Evolutionary conservation across 2,329 filamentous ascomycete species (phyloP), one percentile per base, ranked within the genome.

Genomic region (Xylariaceae sp.): DNA sequence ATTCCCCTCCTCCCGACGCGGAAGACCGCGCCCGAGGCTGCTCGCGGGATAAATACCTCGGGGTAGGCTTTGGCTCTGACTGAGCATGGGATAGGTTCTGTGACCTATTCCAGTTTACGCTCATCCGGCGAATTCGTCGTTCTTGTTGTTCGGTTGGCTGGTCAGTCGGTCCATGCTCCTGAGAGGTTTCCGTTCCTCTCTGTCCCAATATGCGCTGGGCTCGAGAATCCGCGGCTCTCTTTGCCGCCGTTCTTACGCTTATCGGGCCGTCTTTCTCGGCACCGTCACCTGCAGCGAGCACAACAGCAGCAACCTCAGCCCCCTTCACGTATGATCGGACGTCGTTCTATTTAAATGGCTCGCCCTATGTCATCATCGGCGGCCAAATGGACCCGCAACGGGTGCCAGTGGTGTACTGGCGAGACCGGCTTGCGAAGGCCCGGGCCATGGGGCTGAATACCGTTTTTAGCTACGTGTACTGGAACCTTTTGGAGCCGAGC

Each of bases 351-450:
- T 64, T 76, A 42, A 62, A 74, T 64, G 74, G 70, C 5, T 60
- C 70, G 43, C 68, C 68, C 6, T 71, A 67, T 54, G 65, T 71
- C 34, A 76, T 78, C 44, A 73, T 78, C 51, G 75, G 76, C 1
- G 76, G 76, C 2, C 74, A 78, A 61, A 78, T 78, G 69, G 76
- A 78, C 52, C 75, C 75, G 1, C 77, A 79, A 56, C 71, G 76
- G 12, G 73, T 79, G 36, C 77, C 76, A 0, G 67, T 66, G 4
- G 60, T 69, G 26, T 77, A 77, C 61, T 79, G 76, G 76, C 62
- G 67, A 15, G 71, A 79, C 42, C 70, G 77, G 9, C 62, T 78
- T 0, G 53, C 62, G 19, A 76, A 72, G 47, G 76, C 74, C 9
- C 64, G 70, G 9, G 71, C 74, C 1, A 77, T 78, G 74, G 75